Evolutionary conservation across 2,329 filamentous ascomycete genomes (phyloP).

Genomic region (Fusarium tuaranense): DNA sequence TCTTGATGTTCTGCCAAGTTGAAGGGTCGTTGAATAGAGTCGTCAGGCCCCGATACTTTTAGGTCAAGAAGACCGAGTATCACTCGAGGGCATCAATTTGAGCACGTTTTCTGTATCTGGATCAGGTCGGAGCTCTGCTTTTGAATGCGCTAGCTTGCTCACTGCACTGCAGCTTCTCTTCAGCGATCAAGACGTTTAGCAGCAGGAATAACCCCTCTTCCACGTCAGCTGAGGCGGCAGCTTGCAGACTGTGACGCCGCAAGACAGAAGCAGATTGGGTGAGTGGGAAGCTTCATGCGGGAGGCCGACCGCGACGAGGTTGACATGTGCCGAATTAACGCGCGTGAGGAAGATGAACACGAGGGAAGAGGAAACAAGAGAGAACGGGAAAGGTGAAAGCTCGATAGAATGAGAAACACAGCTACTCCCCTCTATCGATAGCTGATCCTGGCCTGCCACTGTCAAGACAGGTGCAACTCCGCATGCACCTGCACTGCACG

Average conservation of each 20-base stretch:
- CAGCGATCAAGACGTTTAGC: not conserved
- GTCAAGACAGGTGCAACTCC: not conserved
- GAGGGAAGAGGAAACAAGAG: not conserved
- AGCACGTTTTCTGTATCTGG: not conserved
- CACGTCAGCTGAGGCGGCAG: not conserved
- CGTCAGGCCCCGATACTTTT: not conserved
- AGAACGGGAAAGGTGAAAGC: not conserved
- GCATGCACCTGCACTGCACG: not conserved
- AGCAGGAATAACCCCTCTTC: not conserved
- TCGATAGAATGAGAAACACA: not conserved
- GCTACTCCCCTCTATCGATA: not conserved
- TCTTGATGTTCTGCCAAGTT: not conserved
- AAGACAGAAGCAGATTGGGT: constrained; percentile 3
- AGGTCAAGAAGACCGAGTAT: not conserved
- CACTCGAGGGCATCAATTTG: not conserved
- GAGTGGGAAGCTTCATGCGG: constrained; percentile 16
- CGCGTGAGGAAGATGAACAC: too few relatives aligned
- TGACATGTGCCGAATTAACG: not conserved
- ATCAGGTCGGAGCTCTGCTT: not conserved
- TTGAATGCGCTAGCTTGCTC: not conserved
- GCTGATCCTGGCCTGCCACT: not conserved
- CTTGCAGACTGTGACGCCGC: not conserved
- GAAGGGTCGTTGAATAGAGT: not conserved
- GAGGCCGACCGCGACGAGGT: constrained; percentile 20
- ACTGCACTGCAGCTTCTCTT: not conserved